phyloP scores from a whole-genome alignment of 2,329 filamentous ascomycete species.

The Rhynchosporium secalis region DNA sequence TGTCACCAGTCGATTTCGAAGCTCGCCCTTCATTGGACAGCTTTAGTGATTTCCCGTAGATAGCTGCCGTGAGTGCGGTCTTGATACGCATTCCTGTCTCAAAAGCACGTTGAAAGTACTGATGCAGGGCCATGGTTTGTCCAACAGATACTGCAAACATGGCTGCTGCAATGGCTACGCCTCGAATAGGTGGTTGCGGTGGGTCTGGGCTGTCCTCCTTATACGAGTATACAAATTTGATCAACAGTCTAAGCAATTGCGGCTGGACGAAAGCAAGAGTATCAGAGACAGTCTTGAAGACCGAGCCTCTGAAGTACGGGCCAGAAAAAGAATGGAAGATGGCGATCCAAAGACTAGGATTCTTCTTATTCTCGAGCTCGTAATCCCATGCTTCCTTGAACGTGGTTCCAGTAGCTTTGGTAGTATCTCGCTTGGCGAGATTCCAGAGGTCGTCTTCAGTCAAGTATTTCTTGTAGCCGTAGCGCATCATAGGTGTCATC shows the following conservation, averaged over 20 bases:
- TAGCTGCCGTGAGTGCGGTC: constrained; percentile 81
- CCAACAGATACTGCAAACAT: constrained; percentile 89
- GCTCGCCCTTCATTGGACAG: constrained; percentile 92
- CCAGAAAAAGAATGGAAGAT: constrained; percentile 81
- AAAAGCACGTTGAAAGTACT: constrained; percentile 96
- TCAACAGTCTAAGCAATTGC: constrained; percentile 81
- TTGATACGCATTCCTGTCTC: constrained; percentile 97
- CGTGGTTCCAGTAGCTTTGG: constrained; percentile 66
- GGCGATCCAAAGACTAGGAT: constrained; percentile 84
- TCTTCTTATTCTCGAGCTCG: constrained; percentile 67
- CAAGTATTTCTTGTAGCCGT: constrained; percentile 86
- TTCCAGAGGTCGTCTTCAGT: constrained; percentile 97
- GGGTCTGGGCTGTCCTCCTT: constrained; percentile 48
- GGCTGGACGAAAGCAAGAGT: constrained; percentile 85
- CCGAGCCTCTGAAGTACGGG: constrained; percentile 75
- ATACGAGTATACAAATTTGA: constrained; percentile 83
- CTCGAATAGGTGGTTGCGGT: constrained; percentile 78
- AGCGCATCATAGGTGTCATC: constrained; percentile 99
- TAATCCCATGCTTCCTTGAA: constrained; percentile 76
- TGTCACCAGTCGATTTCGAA: constrained; percentile 90
- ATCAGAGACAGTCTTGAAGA: constrained; percentile 91
- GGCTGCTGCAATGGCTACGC: constrained; percentile 80
- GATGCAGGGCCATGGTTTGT: constrained; percentile 89
- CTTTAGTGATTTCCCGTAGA: constrained; percentile 87
- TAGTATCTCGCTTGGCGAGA: constrained; percentile 76